A percentile compares a stretch with the other conserved stretches of the same genome.
Evolutionary conservation across 805 yeast genomes (phyloP).

Genomic region (Ogataea pignaliae): DNA sequence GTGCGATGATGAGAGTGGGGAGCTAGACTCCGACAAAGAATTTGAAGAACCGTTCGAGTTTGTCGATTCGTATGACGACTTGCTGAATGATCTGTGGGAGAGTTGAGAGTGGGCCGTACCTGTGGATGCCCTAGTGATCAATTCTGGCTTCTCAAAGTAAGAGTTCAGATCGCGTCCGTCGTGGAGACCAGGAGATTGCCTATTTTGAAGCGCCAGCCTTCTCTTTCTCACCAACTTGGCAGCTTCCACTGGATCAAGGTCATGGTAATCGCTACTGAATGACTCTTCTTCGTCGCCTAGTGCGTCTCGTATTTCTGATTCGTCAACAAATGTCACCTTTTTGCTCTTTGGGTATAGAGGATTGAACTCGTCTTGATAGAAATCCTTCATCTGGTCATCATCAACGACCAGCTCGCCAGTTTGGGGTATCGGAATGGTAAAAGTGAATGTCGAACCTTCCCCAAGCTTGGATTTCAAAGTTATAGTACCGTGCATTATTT

Average conservation of each 20-base stretch:
- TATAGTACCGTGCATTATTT: slow-evolving; percentile 81
- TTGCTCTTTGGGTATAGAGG: slow-evolving; percentile 47
- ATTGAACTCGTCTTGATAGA: slow-evolving; percentile 68
- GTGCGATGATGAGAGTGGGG: neutral
- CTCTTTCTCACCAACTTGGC: neutral
- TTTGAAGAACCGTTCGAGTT: slow-evolving; percentile 7
- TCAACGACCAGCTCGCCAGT: slow-evolving; percentile 46
- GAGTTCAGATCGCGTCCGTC: slow-evolving; percentile 13
- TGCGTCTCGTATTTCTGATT: slow-evolving; percentile 4
- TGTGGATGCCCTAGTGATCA: slow-evolving; percentile 44
- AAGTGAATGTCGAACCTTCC: slow-evolving; percentile 77
- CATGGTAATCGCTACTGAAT: neutral
- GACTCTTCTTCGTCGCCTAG: neutral
- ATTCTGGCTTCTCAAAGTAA: slow-evolving; percentile 38
- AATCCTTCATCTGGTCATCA: slow-evolving; percentile 28
- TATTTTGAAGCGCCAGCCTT: neutral
- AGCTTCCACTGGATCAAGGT: neutral
- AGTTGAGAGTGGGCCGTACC: slow-evolving; percentile 44
- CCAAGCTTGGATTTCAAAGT: slow-evolving; percentile 71
- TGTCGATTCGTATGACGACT: slow-evolving; percentile 12
- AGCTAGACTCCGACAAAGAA: neutral
- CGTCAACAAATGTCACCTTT: slow-evolving; percentile 39
- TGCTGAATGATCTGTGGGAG: slow-evolving; percentile 9
- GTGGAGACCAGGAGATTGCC: neutral
- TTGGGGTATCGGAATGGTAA: slow-evolving; percentile 73